Evolutionary conservation across 2,329 filamentous ascomycete genomes (phyloP).

Genomic region (Xylariales sp.): DNA sequence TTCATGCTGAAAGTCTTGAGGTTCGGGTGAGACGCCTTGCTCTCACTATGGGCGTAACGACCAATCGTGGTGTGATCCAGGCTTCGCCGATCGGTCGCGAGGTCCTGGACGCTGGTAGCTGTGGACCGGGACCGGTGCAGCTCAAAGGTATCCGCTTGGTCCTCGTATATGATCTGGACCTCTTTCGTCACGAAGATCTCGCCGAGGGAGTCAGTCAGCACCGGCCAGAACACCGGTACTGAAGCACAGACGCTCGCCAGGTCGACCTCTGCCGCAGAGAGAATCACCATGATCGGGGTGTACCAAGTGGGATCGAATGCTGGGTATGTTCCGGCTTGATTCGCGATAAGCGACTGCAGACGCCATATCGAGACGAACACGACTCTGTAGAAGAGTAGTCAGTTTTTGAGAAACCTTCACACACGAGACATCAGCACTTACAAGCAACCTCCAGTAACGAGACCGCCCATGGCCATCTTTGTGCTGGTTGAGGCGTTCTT

Average conservation of each 20-base stretch:
- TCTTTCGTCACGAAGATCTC: conserved; percentile 24
- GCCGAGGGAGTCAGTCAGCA: conserved; percentile 16
- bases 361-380: conserved; percentile 25
- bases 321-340: conserved; percentile 23
- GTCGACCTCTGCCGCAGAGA: conserved; percentile 20
- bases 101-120: no score
- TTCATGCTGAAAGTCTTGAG: no score
- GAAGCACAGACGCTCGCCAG: conserved; percentile 20
- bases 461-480: no score
- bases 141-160: conserved; percentile 3
- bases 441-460: not conserved
- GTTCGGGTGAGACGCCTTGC: no score
- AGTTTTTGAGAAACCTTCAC: not conserved
- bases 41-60: no score
- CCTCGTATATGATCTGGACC: conserved; percentile 17
- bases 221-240: conserved; percentile 23
- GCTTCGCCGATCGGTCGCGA: no score
- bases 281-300: conserved; percentile 19
- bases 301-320: conserved; percentile 29
- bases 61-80: no score
- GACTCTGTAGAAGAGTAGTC: conserved; percentile 10
- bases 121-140: no score
- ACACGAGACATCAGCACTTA: not conserved
- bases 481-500: no score
- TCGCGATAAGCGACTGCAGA: conserved; percentile 21